Base-by-base conservation (phyloP, 768 basidiomycete genomes). In the Mycena albidolilacea region DNA sequence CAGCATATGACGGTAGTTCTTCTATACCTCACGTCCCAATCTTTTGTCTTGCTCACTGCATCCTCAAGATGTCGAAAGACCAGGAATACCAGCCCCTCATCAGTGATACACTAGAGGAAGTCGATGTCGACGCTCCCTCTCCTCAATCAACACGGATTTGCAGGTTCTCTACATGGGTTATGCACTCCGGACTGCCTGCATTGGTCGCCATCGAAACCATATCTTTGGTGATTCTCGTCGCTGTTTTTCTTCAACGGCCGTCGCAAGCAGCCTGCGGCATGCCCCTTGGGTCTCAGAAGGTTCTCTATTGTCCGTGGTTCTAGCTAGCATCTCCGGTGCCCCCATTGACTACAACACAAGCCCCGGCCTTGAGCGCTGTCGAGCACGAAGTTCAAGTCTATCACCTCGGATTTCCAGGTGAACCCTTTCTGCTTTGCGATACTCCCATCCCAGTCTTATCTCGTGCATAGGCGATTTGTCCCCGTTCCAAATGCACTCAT, bases 351-450 rank as follows among this genome's bases (percentile, higher is more conserved):
- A 23, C 19, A 37, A 39, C 30, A 38, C 17, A 30, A 73, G 72
- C 72, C 37, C 72, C 72, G 7, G 72, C 72, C 19, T 54, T 67
- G n/a, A 41, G 48, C 17, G 72, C 54, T n/a, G 62, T 73, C 7
- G 72, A 73, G 30, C 43, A 73, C 43, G 67, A 73, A 58, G 67
- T 69, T 11, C 23, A 41, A 17, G 72, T 73, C 30, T 73, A 64
- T 66, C 19, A 68, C 17, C 46, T 59, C n/a, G 72, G 72, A 19
- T 69, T 73, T 44, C 14, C 52, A 44, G 60, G 64, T 67, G 23
- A 39, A n/a, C 6, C 7, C 30, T 44, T 21, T 48, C 37, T 37
- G 41, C 11, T 35, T 35, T 30, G 4, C 12, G 19, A 48, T 17
- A 30, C 12, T 1, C 63, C 15, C 14, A 30, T 1, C 63, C 15